Conservation (phyloP, 257 asterid genomes). For the Solanum habrochaites region DNA sequence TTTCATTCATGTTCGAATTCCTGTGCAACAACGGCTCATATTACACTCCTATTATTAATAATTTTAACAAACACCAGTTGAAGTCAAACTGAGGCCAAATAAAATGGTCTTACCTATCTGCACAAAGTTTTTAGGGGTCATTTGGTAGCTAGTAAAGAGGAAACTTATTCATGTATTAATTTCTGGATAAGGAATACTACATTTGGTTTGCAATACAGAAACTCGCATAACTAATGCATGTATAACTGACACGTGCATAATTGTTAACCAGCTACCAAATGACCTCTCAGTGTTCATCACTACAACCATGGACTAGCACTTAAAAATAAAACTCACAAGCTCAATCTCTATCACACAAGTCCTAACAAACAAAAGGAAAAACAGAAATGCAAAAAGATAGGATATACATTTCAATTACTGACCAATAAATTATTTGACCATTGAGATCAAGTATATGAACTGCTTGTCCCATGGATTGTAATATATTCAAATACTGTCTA, state of each 20-base stretch:
- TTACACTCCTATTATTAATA: not conserved
- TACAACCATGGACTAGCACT: not conserved
- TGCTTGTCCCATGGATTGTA: slow-evolving; percentile 89
- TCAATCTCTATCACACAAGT: not conserved
- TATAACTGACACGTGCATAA: not conserved
- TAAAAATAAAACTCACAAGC: not conserved
- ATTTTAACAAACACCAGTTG: not conserved
- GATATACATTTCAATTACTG: slow-evolving; percentile 13
- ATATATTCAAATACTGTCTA: slow-evolving; percentile 63
- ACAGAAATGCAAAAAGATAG: not conserved
- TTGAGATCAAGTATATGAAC: slow-evolving; percentile 64
- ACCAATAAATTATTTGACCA: slow-evolving; percentile 76
- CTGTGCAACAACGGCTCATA: slow-evolving; percentile 26
- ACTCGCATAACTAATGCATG: not conserved
- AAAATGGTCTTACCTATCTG: not conserved
- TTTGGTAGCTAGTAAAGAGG: not conserved
- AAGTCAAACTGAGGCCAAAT: not conserved
- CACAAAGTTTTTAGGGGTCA: not conserved
- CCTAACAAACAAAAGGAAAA: not conserved
- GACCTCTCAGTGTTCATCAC: not conserved
- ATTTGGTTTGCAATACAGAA: not conserved
- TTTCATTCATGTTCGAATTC: slow-evolving; percentile 78
- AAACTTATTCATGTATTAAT: not conserved
- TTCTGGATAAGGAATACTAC: not conserved
- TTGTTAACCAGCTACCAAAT: not conserved